phyloP scores from a whole-genome alignment of 108 stramenopile genomes.

The Seminavis robusta region DNA sequence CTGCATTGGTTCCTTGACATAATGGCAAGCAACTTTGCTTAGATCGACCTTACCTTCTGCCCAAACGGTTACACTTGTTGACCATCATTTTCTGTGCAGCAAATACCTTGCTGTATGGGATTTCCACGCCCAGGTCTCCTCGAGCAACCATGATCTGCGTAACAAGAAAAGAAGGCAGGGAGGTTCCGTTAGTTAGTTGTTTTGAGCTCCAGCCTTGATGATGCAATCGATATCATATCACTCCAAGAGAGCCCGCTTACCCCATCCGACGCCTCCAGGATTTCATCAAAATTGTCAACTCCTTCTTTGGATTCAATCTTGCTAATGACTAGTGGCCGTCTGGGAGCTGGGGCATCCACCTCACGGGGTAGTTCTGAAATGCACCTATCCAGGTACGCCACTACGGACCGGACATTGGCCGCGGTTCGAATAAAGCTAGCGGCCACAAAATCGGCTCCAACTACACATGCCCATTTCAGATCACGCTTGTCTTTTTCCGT shows the following conservation, averaged over 20 bases:
- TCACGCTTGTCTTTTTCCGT: constrained; percentile 87
- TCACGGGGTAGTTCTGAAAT: constrained; percentile 38
- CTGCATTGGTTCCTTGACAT: too few relatives aligned
- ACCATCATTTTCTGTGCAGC: constrained; percentile 92
- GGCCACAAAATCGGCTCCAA: constrained; percentile 83
- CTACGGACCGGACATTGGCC: constrained; percentile 69
- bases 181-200: too few relatives aligned
- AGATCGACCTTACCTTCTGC: too few relatives aligned
- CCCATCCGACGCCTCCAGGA: constrained; percentile 71
- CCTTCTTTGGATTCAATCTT: constrained; percentile 93
- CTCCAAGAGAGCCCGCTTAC: too few relatives aligned
- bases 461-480: constrained; percentile 63
- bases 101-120: constrained; percentile 82
- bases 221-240: too few relatives aligned
- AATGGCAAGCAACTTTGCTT: constrained; percentile 92
- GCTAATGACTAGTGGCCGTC: constrained; percentile 72
- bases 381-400: constrained; percentile 67
- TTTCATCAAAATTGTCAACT: constrained; percentile 79
- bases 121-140: constrained; percentile 85
- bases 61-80: constrained; percentile 55
- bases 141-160: constrained; percentile 92
- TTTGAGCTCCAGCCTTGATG: too few relatives aligned
- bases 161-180: too few relatives aligned
- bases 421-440: constrained; percentile 86
- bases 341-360: constrained; percentile 27